Conservation (phyloP, 2,329 filamentous ascomycete species). For the Exophiala bonariae region DNA sequence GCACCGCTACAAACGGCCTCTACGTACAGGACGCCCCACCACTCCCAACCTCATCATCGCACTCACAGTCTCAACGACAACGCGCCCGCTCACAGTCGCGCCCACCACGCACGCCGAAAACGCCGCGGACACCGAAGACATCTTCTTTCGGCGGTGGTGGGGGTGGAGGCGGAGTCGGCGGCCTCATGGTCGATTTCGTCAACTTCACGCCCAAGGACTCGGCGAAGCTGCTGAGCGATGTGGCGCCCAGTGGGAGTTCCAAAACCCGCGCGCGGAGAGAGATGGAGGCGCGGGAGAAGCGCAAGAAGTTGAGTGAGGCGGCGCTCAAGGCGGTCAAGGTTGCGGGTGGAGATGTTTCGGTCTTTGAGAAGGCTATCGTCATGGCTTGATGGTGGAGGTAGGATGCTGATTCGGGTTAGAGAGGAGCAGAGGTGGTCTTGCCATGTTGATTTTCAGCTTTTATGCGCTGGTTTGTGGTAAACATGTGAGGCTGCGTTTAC, state of each 20-base stretch:
- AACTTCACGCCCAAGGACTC: slow-evolving; percentile 87
- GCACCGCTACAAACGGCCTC: too few species aligned
- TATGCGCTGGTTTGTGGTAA: not conserved
- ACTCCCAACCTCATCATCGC: slow-evolving; percentile 8
- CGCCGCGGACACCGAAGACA: slow-evolving; percentile 32
- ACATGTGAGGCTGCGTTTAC: too few species aligned
- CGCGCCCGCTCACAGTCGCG: slow-evolving; percentile 21
- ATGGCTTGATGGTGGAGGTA: slow-evolving; percentile 6
- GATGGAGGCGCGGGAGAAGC: slow-evolving; percentile 78
- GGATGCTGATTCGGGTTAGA: not conserved
- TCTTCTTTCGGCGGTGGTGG: slow-evolving; percentile 25
- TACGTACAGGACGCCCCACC: too few species aligned
- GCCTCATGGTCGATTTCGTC: slow-evolving; percentile 60
- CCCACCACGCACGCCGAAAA: slow-evolving; percentile 29
- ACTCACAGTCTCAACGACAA: slow-evolving; percentile 28
- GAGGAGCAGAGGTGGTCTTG: not conserved
- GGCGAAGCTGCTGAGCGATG: slow-evolving; percentile 77
- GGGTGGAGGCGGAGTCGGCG: too few species aligned
- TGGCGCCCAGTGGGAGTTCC: slow-evolving; percentile 84
- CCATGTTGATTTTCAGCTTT: not conserved
- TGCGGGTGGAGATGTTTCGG: slow-evolving; percentile 48
- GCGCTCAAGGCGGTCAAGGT: slow-evolving; percentile 40
- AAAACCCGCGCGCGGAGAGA: slow-evolving; percentile 95
- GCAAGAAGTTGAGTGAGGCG: slow-evolving; percentile 44
- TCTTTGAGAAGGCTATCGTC: slow-evolving; percentile 29